Conservation (phyloP, 2,329 filamentous ascomycete species). For the Aschersonia sp. region DNA sequence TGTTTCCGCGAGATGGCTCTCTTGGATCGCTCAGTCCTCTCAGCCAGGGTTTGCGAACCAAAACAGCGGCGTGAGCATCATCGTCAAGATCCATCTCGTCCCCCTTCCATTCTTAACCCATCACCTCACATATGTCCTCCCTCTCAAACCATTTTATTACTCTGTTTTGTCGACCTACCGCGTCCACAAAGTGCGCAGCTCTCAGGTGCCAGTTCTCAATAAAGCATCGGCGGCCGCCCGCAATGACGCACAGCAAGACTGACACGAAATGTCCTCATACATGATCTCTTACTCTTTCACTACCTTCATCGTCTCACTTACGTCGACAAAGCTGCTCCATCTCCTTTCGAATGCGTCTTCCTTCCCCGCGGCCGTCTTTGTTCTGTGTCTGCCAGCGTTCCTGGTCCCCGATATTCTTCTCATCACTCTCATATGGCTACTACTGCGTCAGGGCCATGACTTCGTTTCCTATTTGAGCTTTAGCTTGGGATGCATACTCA, state of each 20-base stretch:
- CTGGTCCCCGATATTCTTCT: slow-evolving; percentile 13
- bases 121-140: no score
- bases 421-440: slow-evolving; percentile 11
- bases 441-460: slow-evolving; percentile 12
- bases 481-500: slow-evolving; percentile 9
- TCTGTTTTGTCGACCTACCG: no score
- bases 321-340: slow-evolving; percentile 14
- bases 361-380: slow-evolving; percentile 12
- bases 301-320: slow-evolving; percentile 13
- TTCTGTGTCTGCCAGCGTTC: slow-evolving; percentile 17
- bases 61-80: no score
- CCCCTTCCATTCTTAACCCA: no score
- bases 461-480: slow-evolving; percentile 8
- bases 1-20: no score
- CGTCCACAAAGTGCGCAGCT: no score
- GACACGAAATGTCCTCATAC: slow-evolving; percentile 5
- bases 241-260: slow-evolving; percentile 2
- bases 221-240: background rate
- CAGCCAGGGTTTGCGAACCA: no score
- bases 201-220: background rate
- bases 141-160: no score
- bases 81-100: no score
- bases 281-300: slow-evolving; percentile 15
- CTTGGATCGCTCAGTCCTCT: no score
- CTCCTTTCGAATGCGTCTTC: slow-evolving; percentile 12